phyloP scores from a whole-genome alignment of 108 stramenopile genomes.

The Parmales sp. region DNA sequence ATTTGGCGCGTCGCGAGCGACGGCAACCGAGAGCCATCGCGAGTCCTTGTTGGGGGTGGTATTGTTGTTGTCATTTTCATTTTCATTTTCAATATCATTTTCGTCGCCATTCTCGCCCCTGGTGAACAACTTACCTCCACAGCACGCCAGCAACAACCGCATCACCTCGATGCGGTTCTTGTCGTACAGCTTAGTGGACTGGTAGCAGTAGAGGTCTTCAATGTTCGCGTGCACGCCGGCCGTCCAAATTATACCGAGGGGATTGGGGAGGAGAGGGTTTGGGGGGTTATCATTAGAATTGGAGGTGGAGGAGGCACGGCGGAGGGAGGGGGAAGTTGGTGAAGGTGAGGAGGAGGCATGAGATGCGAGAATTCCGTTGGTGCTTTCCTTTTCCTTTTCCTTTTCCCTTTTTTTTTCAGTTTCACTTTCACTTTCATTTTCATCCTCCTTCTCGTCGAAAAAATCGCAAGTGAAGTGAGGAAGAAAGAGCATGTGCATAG shows the following conservation, averaged over 20 bases:
- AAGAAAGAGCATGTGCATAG: constrained; percentile 86
- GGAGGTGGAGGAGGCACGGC: background rate
- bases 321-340: background rate
- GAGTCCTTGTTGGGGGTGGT: constrained; percentile 54
- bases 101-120: too few relatives aligned
- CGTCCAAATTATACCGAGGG: background rate
- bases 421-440: too few relatives aligned
- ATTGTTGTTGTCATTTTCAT: too few relatives aligned
- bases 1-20: constrained; percentile 82
- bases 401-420: too few relatives aligned
- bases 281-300: background rate
- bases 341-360: background rate
- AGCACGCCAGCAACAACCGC: constrained; percentile 70
- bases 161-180: constrained; percentile 86
- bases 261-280: background rate
- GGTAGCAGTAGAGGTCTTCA: background rate
- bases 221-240: background rate
- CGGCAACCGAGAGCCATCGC: constrained; percentile 76
- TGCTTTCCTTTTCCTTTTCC: too few relatives aligned
- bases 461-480: constrained; percentile 86
- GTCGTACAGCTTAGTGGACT: too few relatives aligned
- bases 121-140: constrained; percentile 83
- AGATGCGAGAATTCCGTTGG: background rate
- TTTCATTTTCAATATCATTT: too few relatives aligned
- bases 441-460: constrained; percentile 57